Evolutionary conservation across 2,329 filamentous ascomycete genomes (phyloP).

Genomic region (Cladophialophora yegresii): DNA sequence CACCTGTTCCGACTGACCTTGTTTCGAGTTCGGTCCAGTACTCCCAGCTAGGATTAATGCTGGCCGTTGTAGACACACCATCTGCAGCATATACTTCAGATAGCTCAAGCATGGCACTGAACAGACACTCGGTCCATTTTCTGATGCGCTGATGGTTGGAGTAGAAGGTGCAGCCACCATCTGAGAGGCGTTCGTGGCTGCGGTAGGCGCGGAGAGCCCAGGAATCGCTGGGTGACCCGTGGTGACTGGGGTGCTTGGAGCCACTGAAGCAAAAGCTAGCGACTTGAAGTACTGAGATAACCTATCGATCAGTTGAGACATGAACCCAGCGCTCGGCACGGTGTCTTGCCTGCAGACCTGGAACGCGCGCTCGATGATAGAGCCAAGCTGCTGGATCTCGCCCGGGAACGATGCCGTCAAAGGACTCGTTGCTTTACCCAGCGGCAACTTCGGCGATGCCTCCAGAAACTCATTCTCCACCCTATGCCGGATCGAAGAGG

Average conservation of each 20-base stretch:
- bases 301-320: conserved; percentile 31
- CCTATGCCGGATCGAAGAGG: conserved; percentile 45
- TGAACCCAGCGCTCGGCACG: conserved; percentile 24
- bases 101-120: conserved; percentile 20
- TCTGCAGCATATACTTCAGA: conserved; percentile 29
- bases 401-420: conserved; percentile 20
- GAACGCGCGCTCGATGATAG: conserved; percentile 26
- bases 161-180: conserved; percentile 23
- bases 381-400: conserved; percentile 25
- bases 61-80: conserved; percentile 32
- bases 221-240: background rate
- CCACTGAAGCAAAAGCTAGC: conserved; percentile 9
- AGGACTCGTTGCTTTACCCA: conserved; percentile 25
- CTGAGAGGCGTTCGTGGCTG: conserved; percentile 8
- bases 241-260: conserved; percentile 6
- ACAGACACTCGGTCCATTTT: conserved; percentile 11
- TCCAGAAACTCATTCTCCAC: conserved; percentile 46
- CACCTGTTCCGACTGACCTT: conserved; percentile 31
- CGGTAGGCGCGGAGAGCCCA: conserved; percentile 11
- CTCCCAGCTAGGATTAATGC: conserved; percentile 14
- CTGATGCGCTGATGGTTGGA: conserved; percentile 16
- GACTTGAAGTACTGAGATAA: conserved; percentile 31
- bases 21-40: conserved; percentile 23
- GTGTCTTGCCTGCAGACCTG: conserved; percentile 26
- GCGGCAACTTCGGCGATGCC: conserved; percentile 33